Base-by-base conservation (phyloP, 2,329 filamentous ascomycete species). In the Fusarium fracticaudum region DNA sequence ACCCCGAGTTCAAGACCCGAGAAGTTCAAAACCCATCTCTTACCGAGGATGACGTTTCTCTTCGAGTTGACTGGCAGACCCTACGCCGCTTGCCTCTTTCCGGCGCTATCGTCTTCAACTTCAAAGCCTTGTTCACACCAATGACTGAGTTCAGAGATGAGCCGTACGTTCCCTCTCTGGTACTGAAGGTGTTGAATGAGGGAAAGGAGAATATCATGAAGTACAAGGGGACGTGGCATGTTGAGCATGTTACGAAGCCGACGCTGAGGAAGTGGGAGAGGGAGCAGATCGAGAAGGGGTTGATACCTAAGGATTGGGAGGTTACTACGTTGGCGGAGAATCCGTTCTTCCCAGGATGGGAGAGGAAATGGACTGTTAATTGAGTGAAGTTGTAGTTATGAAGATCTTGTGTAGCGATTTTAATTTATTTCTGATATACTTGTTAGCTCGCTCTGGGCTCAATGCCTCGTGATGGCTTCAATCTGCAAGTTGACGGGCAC, bases 41-140 rank as follows among this genome's bases (percentile, higher is more conserved):
- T 11, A 83, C 82, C 2, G 79, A 90, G 5, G 86, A 89, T 0
- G 88, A 93, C 40, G 85, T 93, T 72, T 85, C 92, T 69, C 84
- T 97, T 3, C 89, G 94, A 9, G 94, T 96, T 4, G 94, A 97
- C 81, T 97, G 94, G 93, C 95, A 97, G 82, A 97, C 94, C 0
- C 84, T 97, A 8, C 90, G 94, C 4, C 89, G 94, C 6, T 84
- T 97, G 0, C 94, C 94, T 0, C 85, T 97, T 0, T 94, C 92
- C 0, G 93, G 89, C 0, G 92, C 88, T 0, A 85, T 97, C 4
- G 89, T 94, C 0, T 97, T 97, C 85, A 97, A 96, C 81, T 97
- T 96, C 88, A 97, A 96, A 79, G 94, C 92, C 0, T 82, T 96
- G 0, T 97, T 97, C 82, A 96, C 94, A 0, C 92, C 93, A 0